These are phyloP conservation scores for Wickerhamiella parazyma DNA, from an alignment of 805 yeast genomes.

Conservation along the genomic window DNA sequence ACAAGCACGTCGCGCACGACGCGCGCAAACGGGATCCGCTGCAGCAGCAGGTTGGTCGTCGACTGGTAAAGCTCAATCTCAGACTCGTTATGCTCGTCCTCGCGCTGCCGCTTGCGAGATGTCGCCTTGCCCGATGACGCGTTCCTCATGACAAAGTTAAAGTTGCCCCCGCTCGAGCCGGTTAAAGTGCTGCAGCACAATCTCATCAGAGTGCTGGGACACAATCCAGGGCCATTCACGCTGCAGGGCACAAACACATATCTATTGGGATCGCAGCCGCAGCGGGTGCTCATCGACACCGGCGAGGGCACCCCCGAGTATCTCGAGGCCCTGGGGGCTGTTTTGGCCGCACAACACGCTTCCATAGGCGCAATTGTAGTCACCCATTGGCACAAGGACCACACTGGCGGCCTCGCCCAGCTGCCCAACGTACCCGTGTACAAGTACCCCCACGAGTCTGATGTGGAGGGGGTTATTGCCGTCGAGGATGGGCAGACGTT, in stretches of 20 bases:
- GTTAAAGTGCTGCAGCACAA: constrained; percentile 22
- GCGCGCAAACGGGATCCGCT: constrained; percentile 96
- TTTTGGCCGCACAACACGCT: constrained; percentile 12
- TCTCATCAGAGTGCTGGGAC: constrained; percentile 26
- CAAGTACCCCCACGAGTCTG: constrained; percentile 10
- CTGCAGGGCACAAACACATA: constrained; percentile 31
- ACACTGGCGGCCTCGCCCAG: constrained; percentile 22
- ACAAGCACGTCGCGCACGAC: constrained; percentile 91
- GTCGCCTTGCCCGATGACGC: too few species aligned
- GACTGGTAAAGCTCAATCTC: constrained; percentile 97
- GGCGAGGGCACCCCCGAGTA: constrained; percentile 26
- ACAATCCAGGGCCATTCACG: constrained; percentile 27
- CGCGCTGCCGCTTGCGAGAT: constrained; percentile 1
- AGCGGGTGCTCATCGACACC: constrained; percentile 26
- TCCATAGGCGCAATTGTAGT: constrained; percentile 21
- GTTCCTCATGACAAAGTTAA: background rate
- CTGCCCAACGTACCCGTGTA: constrained; percentile 14
- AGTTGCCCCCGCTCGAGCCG: constrained; percentile 13
- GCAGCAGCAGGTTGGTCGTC: constrained; percentile 85
- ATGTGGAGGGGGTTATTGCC: constrained; percentile 6
- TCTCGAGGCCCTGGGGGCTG: constrained; percentile 16
- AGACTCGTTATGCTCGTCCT: constrained; percentile 48
- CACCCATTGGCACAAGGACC: constrained; percentile 30
- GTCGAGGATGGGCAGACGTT: constrained; percentile 20
- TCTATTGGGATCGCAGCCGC: constrained; percentile 21